Conservation (phyloP, 1,139 yeast species). For the Geotrichum reessii region DNA sequence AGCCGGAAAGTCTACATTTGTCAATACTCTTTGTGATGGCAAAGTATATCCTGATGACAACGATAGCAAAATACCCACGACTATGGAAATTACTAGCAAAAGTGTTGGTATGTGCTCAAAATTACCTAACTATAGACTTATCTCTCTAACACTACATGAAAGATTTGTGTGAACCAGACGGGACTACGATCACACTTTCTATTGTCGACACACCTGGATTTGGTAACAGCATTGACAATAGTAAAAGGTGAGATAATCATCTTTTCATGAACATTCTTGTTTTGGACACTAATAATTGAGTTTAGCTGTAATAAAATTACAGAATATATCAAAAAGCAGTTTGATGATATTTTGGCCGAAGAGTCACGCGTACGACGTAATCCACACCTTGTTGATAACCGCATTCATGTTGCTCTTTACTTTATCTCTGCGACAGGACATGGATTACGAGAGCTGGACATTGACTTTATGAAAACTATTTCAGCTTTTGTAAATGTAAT, state of each 20-base stretch:
- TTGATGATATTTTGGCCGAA: constrained; percentile 85
- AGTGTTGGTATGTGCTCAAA: constrained; percentile 16
- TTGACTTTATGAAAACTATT: constrained; percentile 69
- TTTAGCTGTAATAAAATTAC: constrained; percentile 60
- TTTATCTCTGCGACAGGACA: constrained; percentile 72
- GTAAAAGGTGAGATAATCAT: constrained; percentile 38
- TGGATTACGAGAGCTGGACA: constrained; percentile 66
- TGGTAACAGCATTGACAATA: constrained; percentile 65
- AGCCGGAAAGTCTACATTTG: constrained; percentile 71
- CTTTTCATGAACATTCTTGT: not conserved
- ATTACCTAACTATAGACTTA: not conserved
- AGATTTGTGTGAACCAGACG: constrained; percentile 44
- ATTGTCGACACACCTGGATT: constrained; percentile 75
- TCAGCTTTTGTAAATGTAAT: constrained; percentile 79
- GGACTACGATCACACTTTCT: constrained; percentile 54
- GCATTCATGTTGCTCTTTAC: constrained; percentile 68
- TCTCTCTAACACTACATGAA: not conserved
- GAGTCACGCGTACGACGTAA: constrained; percentile 86
- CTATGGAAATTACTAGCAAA: constrained; percentile 18
- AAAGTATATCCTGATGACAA: constrained; percentile 45
- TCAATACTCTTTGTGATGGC: constrained; percentile 82
- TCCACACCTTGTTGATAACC: constrained; percentile 65
- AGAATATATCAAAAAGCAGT: constrained; percentile 76
- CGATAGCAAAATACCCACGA: constrained; percentile 12
- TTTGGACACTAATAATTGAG: not conserved